Evolutionary conservation across 2,329 filamentous ascomycete genomes (phyloP), one percentile per base, ranked within the genome.

Genomic region (Calonectria pteridis): DNA sequence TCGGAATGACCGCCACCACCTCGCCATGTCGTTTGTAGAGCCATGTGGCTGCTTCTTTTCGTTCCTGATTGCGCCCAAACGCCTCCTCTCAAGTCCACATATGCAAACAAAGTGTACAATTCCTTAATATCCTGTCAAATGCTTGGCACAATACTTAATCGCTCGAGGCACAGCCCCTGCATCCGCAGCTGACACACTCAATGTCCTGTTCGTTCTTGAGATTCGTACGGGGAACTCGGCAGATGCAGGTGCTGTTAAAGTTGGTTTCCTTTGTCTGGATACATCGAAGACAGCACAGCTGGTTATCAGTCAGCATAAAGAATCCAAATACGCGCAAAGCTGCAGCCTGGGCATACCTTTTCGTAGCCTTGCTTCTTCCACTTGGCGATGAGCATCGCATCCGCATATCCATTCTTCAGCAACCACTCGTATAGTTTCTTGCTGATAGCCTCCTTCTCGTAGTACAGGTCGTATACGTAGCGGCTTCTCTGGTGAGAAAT

Each of bases 311-410:
- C 73, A 86, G 81, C 55, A 67, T 72, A 26, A 11, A 50, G 23
- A 23, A 37, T 35, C 18, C 9, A 26, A 46, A 33, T 29, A 28
- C 49, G 2, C 13, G 43, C n/a, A 40, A 66, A 4, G 33, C n/a
- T 2, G 50, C n/a, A 43, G 2, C 20, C 20, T 1, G 28, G 13
- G 84, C 89, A 66, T 84, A 95, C 94, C 92, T 98, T 98, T 86
- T 99, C 97, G 82, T 99, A 99, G 20, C 97, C 97, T 82, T 97
- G 94, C 88, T 99, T 99, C 91, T 99, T 99, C 97, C 97, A 99
- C 87, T 99, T 99, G 18, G 97, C 97, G 82, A 99, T 98, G 82
- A 99, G 87, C 88, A 96, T 97, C 58, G 94, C 92, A 85, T 99
- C 97, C 6, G 96, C 97, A 84, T 99, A 98, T 64, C 93, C 93